These are phyloP conservation scores for Debaryomyces tyrocola DNA, from an alignment of 805 yeast species.

Conservation along the genomic window DNA sequence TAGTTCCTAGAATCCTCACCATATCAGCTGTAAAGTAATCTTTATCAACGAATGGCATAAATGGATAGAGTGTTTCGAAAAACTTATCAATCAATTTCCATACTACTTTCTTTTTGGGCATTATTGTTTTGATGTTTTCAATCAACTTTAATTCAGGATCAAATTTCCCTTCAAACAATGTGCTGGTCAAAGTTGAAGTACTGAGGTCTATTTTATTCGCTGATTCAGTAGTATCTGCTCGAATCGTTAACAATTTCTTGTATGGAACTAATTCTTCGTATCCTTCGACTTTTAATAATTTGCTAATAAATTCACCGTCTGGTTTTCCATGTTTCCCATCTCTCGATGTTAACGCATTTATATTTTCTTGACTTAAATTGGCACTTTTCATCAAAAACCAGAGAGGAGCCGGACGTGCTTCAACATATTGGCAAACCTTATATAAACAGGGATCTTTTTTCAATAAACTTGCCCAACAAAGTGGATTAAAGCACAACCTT, in stretches of 20 bases:
- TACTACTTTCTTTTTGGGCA: slow-evolving; percentile 24
- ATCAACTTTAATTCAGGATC: slow-evolving; percentile 15
- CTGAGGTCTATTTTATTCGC: not conserved
- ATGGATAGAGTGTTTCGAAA: slow-evolving; percentile 24
- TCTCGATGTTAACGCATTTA: not conserved
- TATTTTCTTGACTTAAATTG: not conserved
- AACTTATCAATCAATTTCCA: slow-evolving; percentile 27
- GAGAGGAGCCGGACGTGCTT: not conserved
- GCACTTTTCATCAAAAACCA: not conserved
- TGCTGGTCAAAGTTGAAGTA: slow-evolving; percentile 3
- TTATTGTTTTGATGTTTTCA: slow-evolving; percentile 15
- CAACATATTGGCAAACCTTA: slow-evolving; percentile 5
- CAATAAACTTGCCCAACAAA: slow-evolving; percentile 43
- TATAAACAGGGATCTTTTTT: slow-evolving; percentile 39
- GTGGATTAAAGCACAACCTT: slow-evolving; percentile 49
- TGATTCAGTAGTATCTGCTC: not conserved
- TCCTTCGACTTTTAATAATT: slow-evolving; percentile 10
- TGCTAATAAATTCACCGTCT: slow-evolving; percentile 10
- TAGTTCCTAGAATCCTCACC: slow-evolving; percentile 20
- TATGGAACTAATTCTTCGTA: slow-evolving; percentile 6
- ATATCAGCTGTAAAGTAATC: slow-evolving; percentile 18
- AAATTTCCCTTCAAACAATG: slow-evolving; percentile 7
- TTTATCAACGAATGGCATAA: slow-evolving; percentile 30
- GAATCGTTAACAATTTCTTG: not conserved
- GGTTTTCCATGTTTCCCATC: not conserved